These are phyloP conservation scores for Capronia coronata DNA, from an alignment of 2,329 filamentous ascomycete genomes.

Conservation along the genomic window DNA sequence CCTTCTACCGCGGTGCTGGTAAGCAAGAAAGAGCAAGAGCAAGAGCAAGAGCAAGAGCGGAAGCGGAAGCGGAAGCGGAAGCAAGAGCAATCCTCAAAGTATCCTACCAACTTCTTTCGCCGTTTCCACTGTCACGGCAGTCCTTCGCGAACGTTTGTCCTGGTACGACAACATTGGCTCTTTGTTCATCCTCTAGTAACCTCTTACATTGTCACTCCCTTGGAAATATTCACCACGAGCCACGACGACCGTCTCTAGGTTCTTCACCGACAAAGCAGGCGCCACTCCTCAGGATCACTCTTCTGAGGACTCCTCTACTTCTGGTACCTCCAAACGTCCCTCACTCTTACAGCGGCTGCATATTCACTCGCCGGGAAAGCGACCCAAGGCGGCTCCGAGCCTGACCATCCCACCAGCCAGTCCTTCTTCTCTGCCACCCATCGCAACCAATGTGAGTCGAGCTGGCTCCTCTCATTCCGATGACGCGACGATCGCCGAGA, in stretches of 20 bases:
- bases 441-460: conserved; percentile 16
- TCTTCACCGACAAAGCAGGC: conserved; percentile 27
- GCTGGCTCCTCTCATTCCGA: conserved; percentile 23
- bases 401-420: conserved; percentile 22
- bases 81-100: background rate
- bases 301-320: conserved; percentile 20
- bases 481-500: conserved; percentile 24
- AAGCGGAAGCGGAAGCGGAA: too few species aligned
- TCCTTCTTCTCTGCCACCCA: conserved; percentile 18
- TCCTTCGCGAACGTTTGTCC: background rate
- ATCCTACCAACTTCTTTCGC: background rate
- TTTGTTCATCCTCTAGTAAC: background rate
- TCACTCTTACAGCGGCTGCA: conserved; percentile 27
- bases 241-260: conserved; percentile 27
- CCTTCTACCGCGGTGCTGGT: too few species aligned
- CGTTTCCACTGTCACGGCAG: background rate
- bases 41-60: too few species aligned
- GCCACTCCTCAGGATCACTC: conserved; percentile 25
- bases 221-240: conserved; percentile 1
- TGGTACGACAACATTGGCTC: background rate
- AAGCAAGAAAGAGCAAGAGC: too few species aligned
- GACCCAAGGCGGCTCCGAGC: conserved; percentile 21
- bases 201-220: conserved; percentile 8
- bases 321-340: conserved; percentile 15
- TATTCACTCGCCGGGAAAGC: conserved; percentile 21